These are phyloP conservation scores for Pichia kluyveri DNA, from an alignment of 805 yeast genomes.

Conservation along the genomic window DNA sequence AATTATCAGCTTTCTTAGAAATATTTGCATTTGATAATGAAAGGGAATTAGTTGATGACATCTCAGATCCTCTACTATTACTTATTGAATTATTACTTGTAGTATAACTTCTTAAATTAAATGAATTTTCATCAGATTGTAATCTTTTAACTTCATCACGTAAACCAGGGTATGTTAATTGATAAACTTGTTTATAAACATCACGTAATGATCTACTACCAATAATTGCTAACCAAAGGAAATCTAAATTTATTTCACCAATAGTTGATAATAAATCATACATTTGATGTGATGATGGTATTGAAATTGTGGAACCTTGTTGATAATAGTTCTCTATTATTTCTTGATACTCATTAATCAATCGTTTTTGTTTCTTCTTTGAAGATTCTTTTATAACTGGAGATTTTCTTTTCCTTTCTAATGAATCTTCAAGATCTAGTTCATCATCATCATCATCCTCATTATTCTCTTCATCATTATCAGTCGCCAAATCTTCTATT, in stretches of 20 bases:
- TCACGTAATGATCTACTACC: conserved; percentile 80
- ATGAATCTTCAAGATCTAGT: conserved; percentile 15
- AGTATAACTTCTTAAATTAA: not conserved
- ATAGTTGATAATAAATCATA: conserved; percentile 73
- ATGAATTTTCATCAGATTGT: conserved; percentile 22
- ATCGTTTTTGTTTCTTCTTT: conserved; percentile 32
- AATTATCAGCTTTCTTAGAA: conserved; percentile 26
- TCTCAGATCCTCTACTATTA: not conserved
- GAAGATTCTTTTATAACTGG: conserved; percentile 13
- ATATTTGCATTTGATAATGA: conserved; percentile 12
- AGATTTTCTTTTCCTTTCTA: conserved; percentile 31
- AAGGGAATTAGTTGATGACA: no score
- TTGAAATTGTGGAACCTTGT: conserved; percentile 70
- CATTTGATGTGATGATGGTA: conserved; percentile 69
- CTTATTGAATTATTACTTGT: not conserved
- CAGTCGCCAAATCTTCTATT: conserved; percentile 13
- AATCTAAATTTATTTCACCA: conserved; percentile 67
- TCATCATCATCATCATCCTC: conserved; percentile 13
- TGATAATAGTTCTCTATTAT: conserved; percentile 67
- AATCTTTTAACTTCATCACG: conserved; percentile 78
- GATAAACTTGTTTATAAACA: conserved; percentile 67
- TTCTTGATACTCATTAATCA: conserved; percentile 40
- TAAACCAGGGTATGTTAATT: conserved; percentile 59
- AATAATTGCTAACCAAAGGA: conserved; percentile 78
- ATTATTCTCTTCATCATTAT: conserved; percentile 25